These are phyloP conservation scores for Myochromella boudieri DNA, from an alignment of 768 basidiomycete species.

Conservation along the genomic window DNA sequence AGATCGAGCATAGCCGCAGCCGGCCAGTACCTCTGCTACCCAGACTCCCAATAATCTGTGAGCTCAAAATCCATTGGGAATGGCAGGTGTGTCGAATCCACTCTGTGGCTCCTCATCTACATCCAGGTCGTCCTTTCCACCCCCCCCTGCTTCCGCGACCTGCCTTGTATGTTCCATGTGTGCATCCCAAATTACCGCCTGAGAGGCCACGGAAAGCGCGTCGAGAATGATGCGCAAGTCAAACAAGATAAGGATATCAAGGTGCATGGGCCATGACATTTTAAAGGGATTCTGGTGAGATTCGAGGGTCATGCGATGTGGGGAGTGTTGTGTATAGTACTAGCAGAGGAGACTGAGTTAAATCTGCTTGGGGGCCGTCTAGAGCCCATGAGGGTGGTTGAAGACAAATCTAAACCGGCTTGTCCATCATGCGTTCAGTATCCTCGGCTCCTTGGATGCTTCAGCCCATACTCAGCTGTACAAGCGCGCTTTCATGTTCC, in stretches of 20 bases:
- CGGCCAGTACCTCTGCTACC: slow-evolving; percentile 69
- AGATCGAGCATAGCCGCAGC: slow-evolving; percentile 77
- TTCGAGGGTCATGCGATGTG: slow-evolving; percentile 69
- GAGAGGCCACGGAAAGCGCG: slow-evolving; percentile 74
- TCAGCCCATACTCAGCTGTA: slow-evolving; percentile 66
- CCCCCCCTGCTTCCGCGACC: slow-evolving; percentile 11
- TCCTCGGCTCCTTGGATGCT: slow-evolving; percentile 65
- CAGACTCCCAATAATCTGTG: slow-evolving; percentile 80
- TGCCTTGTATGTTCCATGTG: slow-evolving; percentile 68
- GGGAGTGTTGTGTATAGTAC: slow-evolving; percentile 64
- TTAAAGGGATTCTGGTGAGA: slow-evolving; percentile 57
- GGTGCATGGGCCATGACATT: slow-evolving; percentile 74
- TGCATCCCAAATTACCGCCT: slow-evolving; percentile 80
- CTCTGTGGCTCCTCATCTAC: slow-evolving; percentile 49
- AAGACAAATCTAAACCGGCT: slow-evolving; percentile 75
- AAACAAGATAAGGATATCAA: slow-evolving; percentile 73
- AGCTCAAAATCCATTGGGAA: slow-evolving; percentile 76
- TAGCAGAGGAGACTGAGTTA: slow-evolving; percentile 60
- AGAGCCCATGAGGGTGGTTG: slow-evolving; percentile 58
- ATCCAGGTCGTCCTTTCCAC: slow-evolving; percentile 50
- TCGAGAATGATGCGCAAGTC: slow-evolving; percentile 79
- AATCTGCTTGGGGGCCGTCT: slow-evolving; percentile 77
- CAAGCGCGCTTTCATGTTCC: slow-evolving; percentile 88
- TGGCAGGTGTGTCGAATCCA: slow-evolving; percentile 57
- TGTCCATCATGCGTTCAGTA: slow-evolving; percentile 38